Conservation (phyloP, 352 stramenopile species). For the Elongisporangium anandrum region DNA sequence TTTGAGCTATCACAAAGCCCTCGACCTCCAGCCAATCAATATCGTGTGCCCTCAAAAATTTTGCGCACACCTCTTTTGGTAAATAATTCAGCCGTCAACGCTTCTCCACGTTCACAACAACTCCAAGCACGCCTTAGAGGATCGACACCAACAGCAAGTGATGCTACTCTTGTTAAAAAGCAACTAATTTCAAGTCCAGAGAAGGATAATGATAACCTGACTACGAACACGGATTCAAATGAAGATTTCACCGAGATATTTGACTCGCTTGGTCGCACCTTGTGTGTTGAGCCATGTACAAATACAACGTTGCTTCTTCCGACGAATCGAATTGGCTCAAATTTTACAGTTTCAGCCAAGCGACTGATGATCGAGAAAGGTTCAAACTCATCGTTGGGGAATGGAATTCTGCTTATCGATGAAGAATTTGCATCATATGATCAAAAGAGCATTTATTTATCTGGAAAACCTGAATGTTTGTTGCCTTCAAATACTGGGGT, state of each 20-base stretch:
- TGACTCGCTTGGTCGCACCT: conserved; percentile 55
- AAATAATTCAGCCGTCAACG: not conserved
- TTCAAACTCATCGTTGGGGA: not conserved
- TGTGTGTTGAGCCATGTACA: conserved; percentile 68
- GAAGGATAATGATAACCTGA: conserved; percentile 1
- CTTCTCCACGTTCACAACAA: conserved; percentile 24
- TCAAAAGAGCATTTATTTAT: not conserved
- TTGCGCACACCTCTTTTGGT: not conserved
- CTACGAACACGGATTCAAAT: not conserved
- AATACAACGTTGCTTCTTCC: conserved; percentile 48
- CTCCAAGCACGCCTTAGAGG: conserved; percentile 8
- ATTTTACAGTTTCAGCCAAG: conserved; percentile 47
- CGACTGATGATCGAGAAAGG: conserved; percentile 39
- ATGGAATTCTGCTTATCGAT: not conserved
- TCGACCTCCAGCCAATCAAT: conserved; percentile 1
- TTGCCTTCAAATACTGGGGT: not conserved
- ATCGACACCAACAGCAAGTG: not conserved
- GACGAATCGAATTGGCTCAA: conserved; percentile 72
- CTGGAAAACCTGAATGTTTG: not conserved
- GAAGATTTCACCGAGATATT: conserved; percentile 33
- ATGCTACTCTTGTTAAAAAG: not conserved
- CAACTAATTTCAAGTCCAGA: not conserved
- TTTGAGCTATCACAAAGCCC: conserved; percentile 16
- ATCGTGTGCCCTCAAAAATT: not conserved
- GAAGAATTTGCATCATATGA: not conserved